phyloP scores from a whole-genome alignment of 371 early-diverging fungal species.

The Mucor lusitanicus region DNA sequence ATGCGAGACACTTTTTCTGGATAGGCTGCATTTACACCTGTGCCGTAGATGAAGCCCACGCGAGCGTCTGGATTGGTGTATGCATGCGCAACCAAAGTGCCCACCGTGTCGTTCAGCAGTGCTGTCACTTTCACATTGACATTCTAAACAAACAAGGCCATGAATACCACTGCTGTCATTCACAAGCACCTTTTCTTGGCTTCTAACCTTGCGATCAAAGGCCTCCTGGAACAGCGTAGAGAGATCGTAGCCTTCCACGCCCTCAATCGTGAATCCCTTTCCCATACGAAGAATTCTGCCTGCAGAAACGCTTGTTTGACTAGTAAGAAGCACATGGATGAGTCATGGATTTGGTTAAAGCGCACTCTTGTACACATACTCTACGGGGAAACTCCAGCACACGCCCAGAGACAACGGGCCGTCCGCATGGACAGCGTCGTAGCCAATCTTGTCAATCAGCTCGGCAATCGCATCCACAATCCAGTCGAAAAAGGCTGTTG shows the following conservation, averaged over 20 bases:
- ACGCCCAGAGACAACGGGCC: slow-evolving; percentile 44
- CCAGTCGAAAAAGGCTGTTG: slow-evolving; percentile 83
- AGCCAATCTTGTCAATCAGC: slow-evolving; percentile 23
- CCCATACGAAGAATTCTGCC: slow-evolving; percentile 87
- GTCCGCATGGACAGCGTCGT: slow-evolving; percentile 19
- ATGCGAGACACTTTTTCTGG: slow-evolving; percentile 74
- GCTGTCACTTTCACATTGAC: slow-evolving; percentile 10
- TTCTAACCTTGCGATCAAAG: slow-evolving; percentile 71
- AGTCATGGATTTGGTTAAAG: background rate
- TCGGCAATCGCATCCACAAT: slow-evolving; percentile 67
- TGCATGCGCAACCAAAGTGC: slow-evolving; percentile 87
- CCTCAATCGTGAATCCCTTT: slow-evolving; percentile 84
- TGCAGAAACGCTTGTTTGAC: slow-evolving; percentile 75
- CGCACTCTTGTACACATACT: slow-evolving; percentile 22
- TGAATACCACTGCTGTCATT: no score
- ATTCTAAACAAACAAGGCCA: background rate
- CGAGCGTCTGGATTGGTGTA: slow-evolving; percentile 78
- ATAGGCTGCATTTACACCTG: slow-evolving; percentile 87
- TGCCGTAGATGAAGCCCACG: slow-evolving; percentile 93
- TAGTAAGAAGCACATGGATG: slow-evolving; percentile 11
- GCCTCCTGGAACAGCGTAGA: slow-evolving; percentile 64
- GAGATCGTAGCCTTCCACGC: slow-evolving; percentile 81
- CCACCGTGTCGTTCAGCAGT: slow-evolving; percentile 96
- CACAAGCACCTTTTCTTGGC: no score
- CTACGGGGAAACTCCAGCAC: slow-evolving; percentile 55